A percentile compares a stretch with the other conserved stretches of the same genome.
Conservation (phyloP, 495 filamentous ascomycete species). For the Cairneyella variabilis region DNA sequence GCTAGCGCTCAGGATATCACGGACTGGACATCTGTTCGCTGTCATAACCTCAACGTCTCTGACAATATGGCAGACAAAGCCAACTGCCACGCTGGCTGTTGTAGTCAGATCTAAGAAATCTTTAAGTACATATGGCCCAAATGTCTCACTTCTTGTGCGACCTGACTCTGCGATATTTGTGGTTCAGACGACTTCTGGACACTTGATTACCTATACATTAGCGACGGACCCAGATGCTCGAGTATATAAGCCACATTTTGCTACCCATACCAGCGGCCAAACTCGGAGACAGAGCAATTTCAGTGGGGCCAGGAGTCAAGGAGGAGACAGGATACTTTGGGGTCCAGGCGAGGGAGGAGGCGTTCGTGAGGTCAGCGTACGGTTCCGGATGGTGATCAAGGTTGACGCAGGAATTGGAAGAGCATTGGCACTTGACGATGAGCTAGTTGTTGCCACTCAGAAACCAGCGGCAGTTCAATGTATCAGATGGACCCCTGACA, state of each 20-base stretch:
- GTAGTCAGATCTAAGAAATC: conserved; percentile 78
- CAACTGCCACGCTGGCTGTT: conserved; percentile 81
- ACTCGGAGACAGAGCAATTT: conserved; percentile 68
- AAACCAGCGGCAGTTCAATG: conserved; percentile 94
- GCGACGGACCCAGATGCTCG: conserved; percentile 76
- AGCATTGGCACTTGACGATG: conserved; percentile 87
- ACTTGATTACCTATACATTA: conserved; percentile 90
- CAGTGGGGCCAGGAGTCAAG: conserved; percentile 53
- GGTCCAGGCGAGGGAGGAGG: conserved; percentile 73
- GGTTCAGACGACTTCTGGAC: conserved; percentile 84
- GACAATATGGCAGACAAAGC: conserved; percentile 95
- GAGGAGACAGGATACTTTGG: conserved; percentile 49
- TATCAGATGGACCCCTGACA: conserved; percentile 89
- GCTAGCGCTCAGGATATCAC: conserved; percentile 70
- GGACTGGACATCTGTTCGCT: conserved; percentile 82
- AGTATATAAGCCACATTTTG: conserved; percentile 80
- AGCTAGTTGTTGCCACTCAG: conserved; percentile 87
- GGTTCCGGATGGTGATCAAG: conserved; percentile 97
- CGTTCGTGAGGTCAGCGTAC: conserved; percentile 79
- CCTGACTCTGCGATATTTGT: conserved; percentile 90
- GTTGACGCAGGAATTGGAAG: conserved; percentile 90
- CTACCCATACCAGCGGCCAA: conserved; percentile 61
- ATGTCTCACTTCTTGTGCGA: conserved; percentile 77
- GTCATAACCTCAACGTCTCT: conserved; percentile 79
- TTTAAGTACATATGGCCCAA: conserved; percentile 77